A percentile compares a stretch with the other conserved stretches of the same genome.
phyloP scores from a whole-genome alignment of 2,329 filamentous ascomycete genomes.

The Harringtonia lauricola region DNA sequence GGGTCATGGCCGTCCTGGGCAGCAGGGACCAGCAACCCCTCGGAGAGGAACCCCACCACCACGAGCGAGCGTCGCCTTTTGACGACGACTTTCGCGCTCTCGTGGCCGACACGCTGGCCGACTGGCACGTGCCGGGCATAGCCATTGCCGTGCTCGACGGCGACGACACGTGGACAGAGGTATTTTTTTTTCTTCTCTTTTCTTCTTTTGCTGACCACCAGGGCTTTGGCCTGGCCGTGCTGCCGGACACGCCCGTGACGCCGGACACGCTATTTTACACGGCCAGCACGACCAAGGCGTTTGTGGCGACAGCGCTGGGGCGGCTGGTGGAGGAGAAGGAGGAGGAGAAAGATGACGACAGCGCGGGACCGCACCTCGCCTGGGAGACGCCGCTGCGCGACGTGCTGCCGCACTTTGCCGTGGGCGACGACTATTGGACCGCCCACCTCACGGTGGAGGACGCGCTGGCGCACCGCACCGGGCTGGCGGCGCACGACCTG shows the following conservation, averaged over 20 bases:
- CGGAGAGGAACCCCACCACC: too few relatives aligned
- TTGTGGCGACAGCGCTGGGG: constrained; percentile 37
- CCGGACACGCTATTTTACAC: constrained; percentile 39
- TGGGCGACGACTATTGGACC: constrained; percentile 25
- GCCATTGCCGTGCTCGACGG: constrained; percentile 36
- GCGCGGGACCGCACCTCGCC: constrained; percentile 15
- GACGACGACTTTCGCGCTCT: constrained; percentile 7
- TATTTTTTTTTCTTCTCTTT: too few relatives aligned
- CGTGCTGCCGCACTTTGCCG: constrained; percentile 39
- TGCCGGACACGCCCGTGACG: constrained; percentile 27
- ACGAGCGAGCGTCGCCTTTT: too few relatives aligned
- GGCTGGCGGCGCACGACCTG: constrained; percentile 32
- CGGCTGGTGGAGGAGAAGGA: constrained; percentile 29
- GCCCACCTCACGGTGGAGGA: constrained; percentile 42
- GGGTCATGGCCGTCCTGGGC: too few relatives aligned
- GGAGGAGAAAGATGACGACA: constrained; percentile 6
- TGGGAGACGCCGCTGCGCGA: constrained; percentile 34
- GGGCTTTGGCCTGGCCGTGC: constrained; percentile 30
- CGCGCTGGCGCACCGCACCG: constrained; percentile 38
- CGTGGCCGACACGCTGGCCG: constrained; percentile 6
- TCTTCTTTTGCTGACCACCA: too few relatives aligned
- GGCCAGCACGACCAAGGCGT: constrained; percentile 42
- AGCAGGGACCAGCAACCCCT: too few relatives aligned
- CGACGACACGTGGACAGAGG: constrained; percentile 27
- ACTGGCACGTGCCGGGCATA: constrained; percentile 36